phyloP scores from a whole-genome alignment of 2,329 filamentous ascomycete genomes.

The Penicillium sp. region DNA sequence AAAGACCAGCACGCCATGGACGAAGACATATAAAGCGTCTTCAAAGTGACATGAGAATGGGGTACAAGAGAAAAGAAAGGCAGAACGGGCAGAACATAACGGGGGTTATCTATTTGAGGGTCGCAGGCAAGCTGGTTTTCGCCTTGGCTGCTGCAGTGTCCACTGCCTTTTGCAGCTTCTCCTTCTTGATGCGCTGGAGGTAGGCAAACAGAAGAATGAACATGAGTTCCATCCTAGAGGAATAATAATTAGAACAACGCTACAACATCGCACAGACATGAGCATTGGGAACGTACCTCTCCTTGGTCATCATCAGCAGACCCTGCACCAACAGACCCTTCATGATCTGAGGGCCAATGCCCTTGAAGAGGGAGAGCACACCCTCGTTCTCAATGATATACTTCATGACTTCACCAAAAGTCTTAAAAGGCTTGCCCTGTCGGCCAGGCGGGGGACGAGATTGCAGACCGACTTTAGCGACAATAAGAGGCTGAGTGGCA shows the following conservation, averaged over 20 bases:
- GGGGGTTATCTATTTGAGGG: slow-evolving; percentile 46
- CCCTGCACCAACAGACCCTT: slow-evolving; percentile 95
- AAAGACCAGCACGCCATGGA: slow-evolving; percentile 19
- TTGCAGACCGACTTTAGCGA: slow-evolving; percentile 95
- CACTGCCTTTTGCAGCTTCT: slow-evolving; percentile 69
- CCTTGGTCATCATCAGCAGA: slow-evolving; percentile 98
- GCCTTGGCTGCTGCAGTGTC: slow-evolving; percentile 64
- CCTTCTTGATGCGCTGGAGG: slow-evolving; percentile 67
- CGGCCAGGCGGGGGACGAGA: slow-evolving; percentile 84
- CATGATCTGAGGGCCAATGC: slow-evolving; percentile 87
- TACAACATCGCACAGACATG: background rate
- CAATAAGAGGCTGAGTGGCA: slow-evolving; percentile 90
- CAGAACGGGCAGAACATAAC: slow-evolving; percentile 1
- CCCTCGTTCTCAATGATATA: slow-evolving; percentile 93
- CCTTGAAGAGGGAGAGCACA: slow-evolving; percentile 84
- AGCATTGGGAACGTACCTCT: slow-evolving; percentile 61
- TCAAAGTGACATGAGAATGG: slow-evolving; percentile 12
- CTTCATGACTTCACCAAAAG: slow-evolving; percentile 89
- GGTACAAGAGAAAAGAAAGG: slow-evolving; percentile 11
- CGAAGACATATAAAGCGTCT: slow-evolving; percentile 7
- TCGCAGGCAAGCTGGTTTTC: slow-evolving; percentile 54
- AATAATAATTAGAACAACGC: slow-evolving; percentile 4
- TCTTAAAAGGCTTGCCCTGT: slow-evolving; percentile 88
- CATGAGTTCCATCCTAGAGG: slow-evolving; percentile 74
- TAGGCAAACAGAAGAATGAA: slow-evolving; percentile 88